phyloP scores from a whole-genome alignment of 1,139 yeast genomes.

The Geotrichum siamense region DNA sequence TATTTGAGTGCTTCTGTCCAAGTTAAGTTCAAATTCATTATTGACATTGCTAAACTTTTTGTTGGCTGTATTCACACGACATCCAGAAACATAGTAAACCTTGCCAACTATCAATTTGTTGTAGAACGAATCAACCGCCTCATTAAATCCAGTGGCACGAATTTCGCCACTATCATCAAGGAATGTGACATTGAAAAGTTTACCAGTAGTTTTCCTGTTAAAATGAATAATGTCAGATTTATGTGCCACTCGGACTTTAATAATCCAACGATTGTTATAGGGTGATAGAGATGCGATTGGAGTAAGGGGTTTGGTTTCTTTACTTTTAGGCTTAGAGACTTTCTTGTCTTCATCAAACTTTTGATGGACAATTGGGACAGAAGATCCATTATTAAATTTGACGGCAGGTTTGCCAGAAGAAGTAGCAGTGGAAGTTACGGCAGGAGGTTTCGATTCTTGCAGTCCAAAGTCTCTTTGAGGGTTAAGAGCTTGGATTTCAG shows the following conservation, averaged over 20 bases:
- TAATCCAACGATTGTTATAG: constrained; percentile 83
- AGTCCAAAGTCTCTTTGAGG: constrained; percentile 1
- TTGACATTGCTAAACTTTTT: constrained; percentile 77
- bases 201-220: constrained; percentile 57
- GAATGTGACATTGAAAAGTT: constrained; percentile 78
- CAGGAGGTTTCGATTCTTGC: constrained; percentile 1
- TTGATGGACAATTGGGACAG: constrained; percentile 15
- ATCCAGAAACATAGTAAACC: constrained; percentile 77
- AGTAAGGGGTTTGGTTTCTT: constrained; percentile 37
- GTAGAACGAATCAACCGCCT: constrained; percentile 70
- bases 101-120: constrained; percentile 79
- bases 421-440: neutral
- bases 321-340: constrained; percentile 7
- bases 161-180: constrained; percentile 95
- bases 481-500: neutral
- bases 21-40: constrained; percentile 80
- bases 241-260: constrained; percentile 82
- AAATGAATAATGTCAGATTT: constrained; percentile 86
- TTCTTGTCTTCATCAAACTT: constrained; percentile 5
- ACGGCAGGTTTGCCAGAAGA: neutral
- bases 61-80: constrained; percentile 74
- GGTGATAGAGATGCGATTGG: constrained; percentile 90
- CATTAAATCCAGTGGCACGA: constrained; percentile 91
- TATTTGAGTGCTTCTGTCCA: constrained; percentile 73
- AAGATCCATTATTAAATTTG: neutral